A percentile compares a stretch with the other conserved stretches of the same genome.
Evolutionary conservation across 306 rosid species (phyloP).

Genomic region (Trifolium repens): DNA sequence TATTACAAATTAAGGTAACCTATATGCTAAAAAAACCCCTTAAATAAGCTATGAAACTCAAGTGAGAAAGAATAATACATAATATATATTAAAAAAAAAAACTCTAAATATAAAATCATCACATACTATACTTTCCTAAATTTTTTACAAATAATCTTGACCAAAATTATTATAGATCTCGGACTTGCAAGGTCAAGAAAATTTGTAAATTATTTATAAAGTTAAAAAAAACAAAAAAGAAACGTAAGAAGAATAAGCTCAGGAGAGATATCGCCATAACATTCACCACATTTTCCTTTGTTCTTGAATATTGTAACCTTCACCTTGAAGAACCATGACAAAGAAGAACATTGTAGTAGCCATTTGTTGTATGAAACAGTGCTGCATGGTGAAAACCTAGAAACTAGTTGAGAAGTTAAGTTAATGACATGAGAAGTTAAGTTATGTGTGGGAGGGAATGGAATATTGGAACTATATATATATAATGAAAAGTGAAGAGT

Average conservation of each 20-base stretch:
- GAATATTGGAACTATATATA: slow-evolving; percentile 29
- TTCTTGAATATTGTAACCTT: background rate
- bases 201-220: slow-evolving; percentile 54
- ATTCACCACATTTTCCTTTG: slow-evolving; percentile 30
- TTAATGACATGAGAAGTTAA: too few species aligned
- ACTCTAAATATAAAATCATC: background rate
- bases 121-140: background rate
- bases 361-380: background rate
- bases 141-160: slow-evolving; percentile 8
- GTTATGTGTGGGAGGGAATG: slow-evolving; percentile 17
- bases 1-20: background rate
- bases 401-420: background rate
- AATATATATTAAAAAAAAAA: background rate
- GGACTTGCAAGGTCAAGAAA: slow-evolving; percentile 99
- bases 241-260: slow-evolving; percentile 67
- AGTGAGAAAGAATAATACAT: slow-evolving; percentile 42
- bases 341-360: background rate
- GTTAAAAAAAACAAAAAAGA: slow-evolving; percentile 10
- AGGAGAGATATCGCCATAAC: slow-evolving; percentile 85
- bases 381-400: background rate
- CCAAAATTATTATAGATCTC: background rate
- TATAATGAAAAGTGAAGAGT: slow-evolving; percentile 40
- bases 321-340: slow-evolving; percentile 27
- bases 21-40: background rate
- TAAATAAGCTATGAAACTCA: slow-evolving; percentile 33